phyloP scores from a whole-genome alignment of 1,139 yeast species.

The Sugiyamaella xylanicola region DNA sequence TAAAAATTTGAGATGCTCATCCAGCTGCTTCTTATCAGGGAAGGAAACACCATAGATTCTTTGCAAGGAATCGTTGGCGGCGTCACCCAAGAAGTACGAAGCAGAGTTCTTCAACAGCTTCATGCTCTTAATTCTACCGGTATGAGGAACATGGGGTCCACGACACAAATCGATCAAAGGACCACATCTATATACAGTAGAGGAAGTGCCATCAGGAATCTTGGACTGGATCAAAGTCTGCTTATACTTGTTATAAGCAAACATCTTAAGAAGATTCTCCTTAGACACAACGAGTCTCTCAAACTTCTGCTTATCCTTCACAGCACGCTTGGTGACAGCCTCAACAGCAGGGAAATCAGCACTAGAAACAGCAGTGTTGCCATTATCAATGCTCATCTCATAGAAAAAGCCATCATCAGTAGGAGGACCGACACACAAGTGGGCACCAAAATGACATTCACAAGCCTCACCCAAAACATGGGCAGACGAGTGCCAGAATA shows the following conservation, averaged over 20 bases:
- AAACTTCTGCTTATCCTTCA: constrained; percentile 94
- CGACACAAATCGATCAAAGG: constrained; percentile 95
- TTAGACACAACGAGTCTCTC: constrained; percentile 92
- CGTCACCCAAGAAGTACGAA: constrained; percentile 93
- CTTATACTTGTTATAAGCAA: constrained; percentile 93
- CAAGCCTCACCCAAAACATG: constrained; percentile 98
- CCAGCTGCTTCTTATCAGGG: constrained; percentile 98
- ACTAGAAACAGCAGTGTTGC: constrained; percentile 75
- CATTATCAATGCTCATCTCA: constrained; percentile 87
- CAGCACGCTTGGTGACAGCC: constrained; percentile 84
- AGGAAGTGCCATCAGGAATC: constrained; percentile 93
- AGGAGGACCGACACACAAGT: constrained; percentile 93
- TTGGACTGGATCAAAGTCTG: constrained; percentile 82
- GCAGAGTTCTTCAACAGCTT: constrained; percentile 95
- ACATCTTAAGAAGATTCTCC: constrained; percentile 90
- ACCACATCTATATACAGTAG: constrained; percentile 98
- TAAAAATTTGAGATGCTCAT: constrained; percentile 89
- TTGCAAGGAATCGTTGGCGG: constrained; percentile 91
- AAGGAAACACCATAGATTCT: constrained; percentile 97
- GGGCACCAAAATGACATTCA: constrained; percentile 95
- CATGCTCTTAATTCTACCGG: constrained; percentile 94
- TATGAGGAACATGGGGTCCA: constrained; percentile 98
- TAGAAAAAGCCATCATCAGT: constrained; percentile 97
- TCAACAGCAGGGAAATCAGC: constrained; percentile 85
- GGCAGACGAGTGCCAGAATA: constrained; percentile 99